A percentile compares a stretch with the other conserved stretches of the same genome.
Conservation (phyloP, 2,329 filamentous ascomycete species). For the Pyrenophora teres region DNA sequence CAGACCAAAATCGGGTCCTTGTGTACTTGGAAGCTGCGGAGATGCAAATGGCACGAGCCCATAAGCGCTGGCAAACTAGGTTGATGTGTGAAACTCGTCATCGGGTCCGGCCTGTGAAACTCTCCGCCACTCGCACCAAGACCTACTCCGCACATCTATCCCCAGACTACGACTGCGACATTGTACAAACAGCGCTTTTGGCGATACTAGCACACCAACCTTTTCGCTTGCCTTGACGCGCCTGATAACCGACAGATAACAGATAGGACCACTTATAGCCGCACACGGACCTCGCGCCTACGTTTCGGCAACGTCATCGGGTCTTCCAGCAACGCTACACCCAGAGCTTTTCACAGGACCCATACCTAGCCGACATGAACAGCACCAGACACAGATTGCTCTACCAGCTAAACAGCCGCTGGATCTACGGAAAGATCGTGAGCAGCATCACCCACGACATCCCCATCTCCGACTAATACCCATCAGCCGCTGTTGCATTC, state of each 20-base stretch:
- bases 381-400: constrained; percentile 62
- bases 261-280: constrained; percentile 16
- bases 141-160: constrained; percentile 14
- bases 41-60: not conserved
- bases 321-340: constrained; percentile 24
- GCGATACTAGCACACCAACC: constrained; percentile 8
- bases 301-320: constrained; percentile 39
- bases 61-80: constrained; percentile 3
- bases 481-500: constrained; percentile 82
- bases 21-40: no score
- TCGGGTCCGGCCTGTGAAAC: constrained; percentile 18
- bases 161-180: constrained; percentile 19
- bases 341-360: constrained; percentile 23
- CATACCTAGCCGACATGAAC: constrained; percentile 37
- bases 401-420: constrained; percentile 71
- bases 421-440: constrained; percentile 75
- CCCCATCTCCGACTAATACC: constrained; percentile 13
- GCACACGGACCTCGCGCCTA: constrained; percentile 26
- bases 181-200: constrained; percentile 15
- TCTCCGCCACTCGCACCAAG: constrained; percentile 22
- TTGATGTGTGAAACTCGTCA: constrained; percentile 23
- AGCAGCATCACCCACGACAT: constrained; percentile 36
- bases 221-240: constrained; percentile 4
- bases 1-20: no score
- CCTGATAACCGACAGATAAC: constrained; percentile 1